These are phyloP conservation scores for Coccomyxa sp. DNA, from an alignment of 139 green algal genomes.

Conservation along the genomic window DNA sequence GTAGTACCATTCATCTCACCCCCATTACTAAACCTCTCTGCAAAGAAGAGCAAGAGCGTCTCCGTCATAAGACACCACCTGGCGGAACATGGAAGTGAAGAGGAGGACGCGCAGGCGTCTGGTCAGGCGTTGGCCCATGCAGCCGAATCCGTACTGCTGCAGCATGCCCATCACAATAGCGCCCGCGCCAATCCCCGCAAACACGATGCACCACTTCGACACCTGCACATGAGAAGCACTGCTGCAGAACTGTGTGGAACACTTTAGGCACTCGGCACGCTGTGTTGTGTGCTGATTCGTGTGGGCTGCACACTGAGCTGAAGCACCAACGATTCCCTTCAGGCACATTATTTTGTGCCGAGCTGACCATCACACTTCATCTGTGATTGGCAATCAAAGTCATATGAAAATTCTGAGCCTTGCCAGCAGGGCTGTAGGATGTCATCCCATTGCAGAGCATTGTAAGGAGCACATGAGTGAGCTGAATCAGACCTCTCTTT, in stretches of 20 bases:
- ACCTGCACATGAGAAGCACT: not conserved
- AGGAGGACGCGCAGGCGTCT: constrained; percentile 55
- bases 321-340: too few relatives aligned
- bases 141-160: constrained; percentile 44
- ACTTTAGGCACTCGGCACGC: too few relatives aligned
- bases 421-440: not conserved
- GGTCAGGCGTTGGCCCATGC: constrained; percentile 56
- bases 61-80: too few relatives aligned
- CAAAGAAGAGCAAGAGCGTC: too few relatives aligned
- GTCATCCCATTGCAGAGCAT: not conserved
- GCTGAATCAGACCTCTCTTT: not conserved
- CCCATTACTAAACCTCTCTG: too few relatives aligned
- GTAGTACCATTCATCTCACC: too few relatives aligned
- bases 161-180: constrained; percentile 34
- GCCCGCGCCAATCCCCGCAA: constrained; percentile 52
- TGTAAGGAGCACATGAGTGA: not conserved
- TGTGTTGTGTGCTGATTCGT: too few relatives aligned
- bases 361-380: too few relatives aligned
- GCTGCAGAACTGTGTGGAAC: too few relatives aligned
- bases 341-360: too few relatives aligned
- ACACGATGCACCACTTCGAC: constrained; percentile 55
- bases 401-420: not conserved
- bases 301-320: too few relatives aligned
- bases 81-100: constrained; percentile 53
- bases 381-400: not conserved